Evolutionary conservation across 371 early-diverging fungal genomes (phyloP).

Genomic region (Mucor lusitanicus): DNA sequence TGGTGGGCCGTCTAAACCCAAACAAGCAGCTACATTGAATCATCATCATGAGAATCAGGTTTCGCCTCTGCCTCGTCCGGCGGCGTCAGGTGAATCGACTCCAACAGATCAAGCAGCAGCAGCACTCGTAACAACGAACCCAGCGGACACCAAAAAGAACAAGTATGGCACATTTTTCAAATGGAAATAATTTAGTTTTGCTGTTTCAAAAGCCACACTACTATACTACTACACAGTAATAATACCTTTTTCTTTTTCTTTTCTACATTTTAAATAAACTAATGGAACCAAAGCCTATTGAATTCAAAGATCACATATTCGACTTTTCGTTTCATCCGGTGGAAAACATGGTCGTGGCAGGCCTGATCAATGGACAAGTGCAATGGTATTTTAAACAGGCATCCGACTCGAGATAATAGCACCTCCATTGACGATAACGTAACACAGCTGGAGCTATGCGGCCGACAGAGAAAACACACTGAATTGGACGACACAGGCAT

Average conservation of each 20-base stretch:
- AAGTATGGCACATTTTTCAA: conserved; percentile 18
- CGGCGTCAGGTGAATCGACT: not conserved
- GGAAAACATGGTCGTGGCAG: conserved; percentile 66
- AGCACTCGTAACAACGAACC: not conserved
- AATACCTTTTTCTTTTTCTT: not conserved
- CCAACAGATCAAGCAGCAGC: not conserved
- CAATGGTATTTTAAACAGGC: conserved; percentile 55
- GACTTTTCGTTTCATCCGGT: conserved; percentile 77
- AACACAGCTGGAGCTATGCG: not conserved
- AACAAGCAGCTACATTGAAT: not conserved
- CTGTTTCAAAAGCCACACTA: conserved; percentile 4
- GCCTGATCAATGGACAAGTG: conserved; percentile 75
- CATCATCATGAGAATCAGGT: not conserved
- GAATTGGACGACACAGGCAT: conserved; percentile 58
- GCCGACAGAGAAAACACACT: conserved; percentile 2
- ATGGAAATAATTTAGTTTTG: not conserved
- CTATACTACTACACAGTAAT: not conserved
- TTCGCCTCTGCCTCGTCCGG: not conserved
- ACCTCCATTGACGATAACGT: not conserved
- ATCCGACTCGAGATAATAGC: not conserved
- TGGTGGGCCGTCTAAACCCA: not conserved
- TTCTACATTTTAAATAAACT: not conserved
- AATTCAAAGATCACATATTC: conserved; percentile 59
- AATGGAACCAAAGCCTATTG: conserved; percentile 10
- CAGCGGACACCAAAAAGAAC: not conserved